Evolutionary conservation across 2,329 filamentous ascomycete genomes (phyloP), one percentile per base, ranked within the genome.

Genomic region (Fusarium pseudonygamai): DNA sequence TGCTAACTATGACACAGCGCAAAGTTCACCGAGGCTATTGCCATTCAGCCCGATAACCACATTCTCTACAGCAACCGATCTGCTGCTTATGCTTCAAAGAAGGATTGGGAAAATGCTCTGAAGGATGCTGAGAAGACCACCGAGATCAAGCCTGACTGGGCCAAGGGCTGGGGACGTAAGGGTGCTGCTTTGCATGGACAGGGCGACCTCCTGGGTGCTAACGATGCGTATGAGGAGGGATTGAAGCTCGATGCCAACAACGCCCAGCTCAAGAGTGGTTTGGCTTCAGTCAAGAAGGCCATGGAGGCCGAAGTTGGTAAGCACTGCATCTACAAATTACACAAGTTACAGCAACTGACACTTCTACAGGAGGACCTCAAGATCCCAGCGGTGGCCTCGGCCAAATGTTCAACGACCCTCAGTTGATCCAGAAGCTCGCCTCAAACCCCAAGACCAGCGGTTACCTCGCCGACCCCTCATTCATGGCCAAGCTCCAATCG

Each of bases 61-160:
- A 96, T 99, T 76, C 93, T 99, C 65, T 99, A 96, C 89, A 98
- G 95, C 80, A 99, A 99, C 86, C 92, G 96, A 77, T 98, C 96
- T 36, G 96, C 90, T 64, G 91, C 90, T 50, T 90, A 97, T 80
- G 94, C 96, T 49, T 98, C 96, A 60, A 93, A 97, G 84, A 94
- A 92, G 83, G 91, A 98, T 67, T 99, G 93, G 87, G 87, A 93
- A 73, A 89, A 92, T 76, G 96, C 96, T 26, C 86, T 98, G 32
- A 88, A 93, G 72, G 96, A 99, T 87, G 96, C 96, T 65, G 92
- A 92, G 80, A 98, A 98, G 88, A 96, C 94, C 7, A 97, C 93
- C 62, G 90, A 97, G 84, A 87, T 99, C 82, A 98, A 99, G 88
- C 93, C 96, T 18, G 96, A 98, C 87, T 99, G 96, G 96, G 91